A percentile compares a stretch with the other conserved stretches of the same genome.
Evolutionary conservation across 176 grass and related monocot genomes (phyloP).

Genomic region (Hordeum marinum): DNA sequence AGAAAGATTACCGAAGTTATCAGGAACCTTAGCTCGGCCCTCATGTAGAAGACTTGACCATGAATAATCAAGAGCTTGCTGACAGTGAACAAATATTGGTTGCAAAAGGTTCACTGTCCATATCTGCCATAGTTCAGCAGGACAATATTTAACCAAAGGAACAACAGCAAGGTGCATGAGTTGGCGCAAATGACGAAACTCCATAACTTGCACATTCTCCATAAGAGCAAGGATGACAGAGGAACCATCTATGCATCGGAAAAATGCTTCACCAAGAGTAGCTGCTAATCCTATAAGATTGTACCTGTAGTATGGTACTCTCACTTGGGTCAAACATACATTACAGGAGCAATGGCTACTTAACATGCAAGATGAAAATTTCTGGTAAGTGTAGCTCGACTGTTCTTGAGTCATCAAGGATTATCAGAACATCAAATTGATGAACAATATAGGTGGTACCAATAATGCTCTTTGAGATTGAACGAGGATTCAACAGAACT

Average conservation of each 20-base stretch:
- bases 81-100: conserved; percentile 77
- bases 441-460: neutral
- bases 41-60: conserved; percentile 85
- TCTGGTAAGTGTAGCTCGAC: neutral
- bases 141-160: conserved; percentile 85
- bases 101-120: conserved; percentile 72
- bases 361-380: conserved; percentile 10
- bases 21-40: conserved; percentile 79
- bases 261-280: conserved; percentile 84
- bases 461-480: neutral
- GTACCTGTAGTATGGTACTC: conserved; percentile 61
- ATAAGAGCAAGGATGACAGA: conserved; percentile 64
- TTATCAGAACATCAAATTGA: neutral
- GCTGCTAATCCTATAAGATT: conserved; percentile 85
- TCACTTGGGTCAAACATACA: conserved; percentile 7
- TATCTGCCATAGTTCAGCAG: conserved; percentile 54
- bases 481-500: neutral
- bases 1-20: conserved; percentile 82
- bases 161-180: conserved; percentile 88
- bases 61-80: conserved; percentile 85
- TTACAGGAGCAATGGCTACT: conserved; percentile 12
- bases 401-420: neutral
- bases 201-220: conserved; percentile 91
- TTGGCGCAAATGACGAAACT: conserved; percentile 88
- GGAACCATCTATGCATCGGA: conserved; percentile 54